phyloP scores from a whole-genome alignment of 345 rosid genomes.

The Combretum micranthum region DNA sequence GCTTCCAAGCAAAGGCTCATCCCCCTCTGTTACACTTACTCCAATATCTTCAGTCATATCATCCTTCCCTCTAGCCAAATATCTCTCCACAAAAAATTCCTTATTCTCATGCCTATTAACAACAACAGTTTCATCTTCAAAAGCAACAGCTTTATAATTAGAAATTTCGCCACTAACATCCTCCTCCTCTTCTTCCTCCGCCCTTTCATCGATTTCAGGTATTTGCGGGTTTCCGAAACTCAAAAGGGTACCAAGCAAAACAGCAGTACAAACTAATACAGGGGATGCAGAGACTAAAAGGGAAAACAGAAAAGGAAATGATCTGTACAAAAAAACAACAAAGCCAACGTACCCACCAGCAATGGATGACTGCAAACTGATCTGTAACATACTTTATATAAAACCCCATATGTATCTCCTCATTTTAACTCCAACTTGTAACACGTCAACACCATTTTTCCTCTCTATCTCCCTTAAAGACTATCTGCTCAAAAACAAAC shows the following conservation, averaged over 20 bases:
- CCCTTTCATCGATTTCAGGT: slow-evolving; percentile 66
- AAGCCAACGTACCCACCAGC: slow-evolving; percentile 43
- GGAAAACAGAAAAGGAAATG: slow-evolving; percentile 74
- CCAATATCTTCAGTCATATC: slow-evolving; percentile 20
- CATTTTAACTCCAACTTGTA: slow-evolving; percentile 33
- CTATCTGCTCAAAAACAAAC: neutral
- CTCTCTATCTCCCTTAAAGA: neutral
- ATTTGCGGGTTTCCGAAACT: slow-evolving; percentile 76
- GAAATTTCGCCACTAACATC: slow-evolving; percentile 39
- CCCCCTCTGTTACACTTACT: slow-evolving; percentile 33
- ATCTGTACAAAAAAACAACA: slow-evolving; percentile 57
- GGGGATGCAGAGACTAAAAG: slow-evolving; percentile 84
- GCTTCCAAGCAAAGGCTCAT: slow-evolving; percentile 30
- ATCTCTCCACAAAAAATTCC: slow-evolving; percentile 32
- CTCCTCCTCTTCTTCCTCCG: slow-evolving; percentile 43
- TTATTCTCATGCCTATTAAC: slow-evolving; percentile 22
- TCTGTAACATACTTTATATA: slow-evolving; percentile 35
- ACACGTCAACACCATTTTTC: slow-evolving; percentile 25
- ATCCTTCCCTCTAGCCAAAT: slow-evolving; percentile 23
- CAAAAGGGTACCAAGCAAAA: slow-evolving; percentile 80
- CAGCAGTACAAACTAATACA: slow-evolving; percentile 80
- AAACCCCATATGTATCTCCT: slow-evolving; percentile 33
- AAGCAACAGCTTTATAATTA: slow-evolving; percentile 31
- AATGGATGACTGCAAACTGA: slow-evolving; percentile 73
- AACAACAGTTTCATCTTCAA: slow-evolving; percentile 41